Conservation (phyloP, 1,139 yeast genomes). For the Taiozyma sp. region DNA sequence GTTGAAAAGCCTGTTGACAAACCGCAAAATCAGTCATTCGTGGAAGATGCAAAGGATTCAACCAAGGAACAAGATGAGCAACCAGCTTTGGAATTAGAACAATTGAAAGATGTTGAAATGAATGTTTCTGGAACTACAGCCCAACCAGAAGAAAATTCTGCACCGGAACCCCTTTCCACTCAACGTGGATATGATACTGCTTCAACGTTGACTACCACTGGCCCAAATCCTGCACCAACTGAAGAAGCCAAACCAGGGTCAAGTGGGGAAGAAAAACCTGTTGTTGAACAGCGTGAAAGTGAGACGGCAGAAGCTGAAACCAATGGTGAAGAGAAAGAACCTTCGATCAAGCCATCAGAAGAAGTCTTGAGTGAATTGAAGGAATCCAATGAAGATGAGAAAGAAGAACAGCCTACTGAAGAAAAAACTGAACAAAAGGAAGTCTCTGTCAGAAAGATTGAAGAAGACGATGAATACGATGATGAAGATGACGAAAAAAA, state of each 20-base stretch:
- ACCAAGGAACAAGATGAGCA: neutral
- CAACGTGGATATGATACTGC: neutral
- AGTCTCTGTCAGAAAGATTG: constrained; percentile 71
- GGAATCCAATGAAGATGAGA: constrained; percentile 36
- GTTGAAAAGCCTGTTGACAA: constrained; percentile 5
- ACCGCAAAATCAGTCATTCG: constrained; percentile 2
- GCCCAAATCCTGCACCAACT: neutral
- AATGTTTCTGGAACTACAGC: neutral
- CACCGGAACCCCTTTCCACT: neutral
- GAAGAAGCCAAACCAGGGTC: neutral
- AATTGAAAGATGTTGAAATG: neutral
- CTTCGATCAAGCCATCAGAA: constrained; percentile 36
- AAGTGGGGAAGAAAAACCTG: neutral
- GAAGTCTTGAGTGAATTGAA: constrained; percentile 35
- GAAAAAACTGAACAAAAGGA: constrained; percentile 38
- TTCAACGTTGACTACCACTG: neutral
- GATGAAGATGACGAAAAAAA: constrained; percentile 42
- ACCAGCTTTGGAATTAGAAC: neutral
- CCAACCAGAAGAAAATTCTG: neutral
- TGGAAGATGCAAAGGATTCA: neutral
- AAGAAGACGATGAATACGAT: constrained; percentile 82
- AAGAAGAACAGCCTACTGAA: constrained; percentile 22
- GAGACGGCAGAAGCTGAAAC: constrained; percentile 6
- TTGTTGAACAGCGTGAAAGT: neutral
- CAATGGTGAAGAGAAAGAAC: constrained; percentile 9